These are phyloP conservation scores for Aciculosporium take DNA, from an alignment of 2,329 filamentous ascomycete species.

Conservation along the genomic window DNA sequence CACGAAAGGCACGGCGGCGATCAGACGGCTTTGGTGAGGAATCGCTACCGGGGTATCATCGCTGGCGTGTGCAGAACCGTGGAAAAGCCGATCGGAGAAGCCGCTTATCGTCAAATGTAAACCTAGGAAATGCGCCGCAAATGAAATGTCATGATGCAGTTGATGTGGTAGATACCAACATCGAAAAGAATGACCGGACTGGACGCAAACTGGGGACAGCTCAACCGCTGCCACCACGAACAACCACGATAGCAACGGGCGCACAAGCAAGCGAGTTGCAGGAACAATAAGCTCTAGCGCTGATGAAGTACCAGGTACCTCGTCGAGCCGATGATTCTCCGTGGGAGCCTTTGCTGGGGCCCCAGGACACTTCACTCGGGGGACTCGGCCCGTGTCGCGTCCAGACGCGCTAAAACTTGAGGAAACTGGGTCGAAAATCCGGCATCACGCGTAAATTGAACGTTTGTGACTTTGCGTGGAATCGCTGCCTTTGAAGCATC, in stretches of 20 bases:
- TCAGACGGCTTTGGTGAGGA: conserved; percentile 17
- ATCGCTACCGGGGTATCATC: conserved; percentile 36
- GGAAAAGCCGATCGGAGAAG: not conserved
- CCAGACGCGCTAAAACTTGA: not conserved
- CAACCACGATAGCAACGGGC: conserved; percentile 8
- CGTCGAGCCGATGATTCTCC: not conserved
- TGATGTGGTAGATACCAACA: not conserved
- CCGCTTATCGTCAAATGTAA: not conserved
- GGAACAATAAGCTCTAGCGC: not conserved
- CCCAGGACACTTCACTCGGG: not conserved
- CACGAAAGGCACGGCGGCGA: not conserved
- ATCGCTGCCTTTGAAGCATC: not conserved
- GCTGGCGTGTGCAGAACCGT: conserved; percentile 14
- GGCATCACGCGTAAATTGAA: conserved; percentile 9
- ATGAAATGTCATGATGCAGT: conserved; percentile 1
- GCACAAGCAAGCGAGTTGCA: not conserved
- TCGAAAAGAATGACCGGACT: not conserved
- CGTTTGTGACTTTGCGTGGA: not conserved
- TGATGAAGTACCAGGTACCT: not conserved
- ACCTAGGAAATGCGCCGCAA: not conserved
- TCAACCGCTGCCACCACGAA: conserved; percentile 1
- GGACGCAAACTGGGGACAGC: not conserved
- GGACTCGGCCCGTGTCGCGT: not conserved
- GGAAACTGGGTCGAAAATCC: too few species aligned
- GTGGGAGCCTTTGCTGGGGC: not conserved